Base-by-base conservation (phyloP, 2,329 filamentous ascomycete species). In the Alternaria gansuensis region DNA sequence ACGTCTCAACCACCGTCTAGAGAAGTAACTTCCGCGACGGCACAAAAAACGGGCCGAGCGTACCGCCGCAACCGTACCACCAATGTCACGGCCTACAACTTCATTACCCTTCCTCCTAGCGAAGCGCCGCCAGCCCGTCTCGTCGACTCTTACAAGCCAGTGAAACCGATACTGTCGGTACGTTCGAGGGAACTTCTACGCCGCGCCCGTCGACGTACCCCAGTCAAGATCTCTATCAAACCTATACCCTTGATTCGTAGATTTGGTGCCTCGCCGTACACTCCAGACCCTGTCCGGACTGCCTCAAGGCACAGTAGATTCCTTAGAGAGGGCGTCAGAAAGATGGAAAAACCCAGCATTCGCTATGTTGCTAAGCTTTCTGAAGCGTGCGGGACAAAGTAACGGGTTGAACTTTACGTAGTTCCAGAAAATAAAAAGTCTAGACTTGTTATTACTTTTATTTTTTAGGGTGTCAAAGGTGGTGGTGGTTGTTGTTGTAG, bases 231-330 rank as follows among this genome's bases (percentile, higher is more conserved):
- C 23, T 23, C 6, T 14, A 14, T 33, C 13, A 34, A 39, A 9
- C 60, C 54, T 2, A 13, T 51, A 11, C 50, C 51, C 5, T 29
- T 57, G 34, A 36, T 56, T 21, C 54, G 54, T 24, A 58, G 26
- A 36, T 54, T 51, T 34, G 53, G 29, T 39, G 57, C 53, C 11
- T 56, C 13, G 26, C 45, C 54, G 5, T 60, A 63, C 21, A 23
- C 24, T 14, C 29, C 40, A 10, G 43, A 55, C n/a, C 37, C 57
- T n/a, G 24, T 31, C n/a, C 36, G 17, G 24, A 51, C 33, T 13
- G 60, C 33, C 6, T 36, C 36, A 14, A 52, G 51, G 54, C 51
- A 50, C 1, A 61, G 54, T 33, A 54, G 54, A n/a, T 63, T 50
- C 7, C 11, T 21, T 10, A 48, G 51, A 21, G 48, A 61, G 29